Evolutionary conservation across 306 rosid genomes (phyloP).

Genomic region (Neltuma alba): DNA sequence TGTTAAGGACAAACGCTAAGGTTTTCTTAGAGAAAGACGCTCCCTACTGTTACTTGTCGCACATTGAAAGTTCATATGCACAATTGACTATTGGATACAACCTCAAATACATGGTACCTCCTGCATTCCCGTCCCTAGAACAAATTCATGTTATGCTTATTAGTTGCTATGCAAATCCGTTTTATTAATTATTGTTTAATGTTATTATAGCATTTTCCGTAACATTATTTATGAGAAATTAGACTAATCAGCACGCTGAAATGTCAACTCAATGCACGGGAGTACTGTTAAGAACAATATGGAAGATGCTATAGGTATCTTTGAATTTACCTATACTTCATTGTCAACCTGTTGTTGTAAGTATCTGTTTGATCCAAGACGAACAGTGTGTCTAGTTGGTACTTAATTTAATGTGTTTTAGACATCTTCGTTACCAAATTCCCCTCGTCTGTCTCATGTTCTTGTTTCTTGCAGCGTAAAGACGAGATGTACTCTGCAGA

Average conservation of each 20-base stretch:
- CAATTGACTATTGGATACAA: constrained; percentile 84
- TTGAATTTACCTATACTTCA: constrained; percentile 7
- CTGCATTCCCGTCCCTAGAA: constrained; percentile 20
- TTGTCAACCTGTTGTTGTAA: constrained; percentile 23
- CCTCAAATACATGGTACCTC: constrained; percentile 78
- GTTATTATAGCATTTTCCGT: constrained; percentile 12
- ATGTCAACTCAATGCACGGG: not conserved
- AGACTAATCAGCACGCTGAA: not conserved
- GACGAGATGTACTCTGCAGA: constrained; percentile 68
- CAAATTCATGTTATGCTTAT: constrained; percentile 9
- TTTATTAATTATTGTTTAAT: not conserved
- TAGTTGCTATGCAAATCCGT: constrained; percentile 24
- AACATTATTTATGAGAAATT: not conserved
- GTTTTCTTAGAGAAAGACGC: constrained; percentile 81
- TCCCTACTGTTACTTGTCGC: constrained; percentile 86
- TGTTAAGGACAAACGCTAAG: constrained; percentile 68
- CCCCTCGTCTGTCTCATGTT: constrained; percentile 1
- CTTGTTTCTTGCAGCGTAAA: constrained; percentile 55
- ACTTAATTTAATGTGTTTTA: constrained; percentile 5
- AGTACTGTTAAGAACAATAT: constrained; percentile 15
- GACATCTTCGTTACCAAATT: constrained; percentile 18
- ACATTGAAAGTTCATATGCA: constrained; percentile 62
- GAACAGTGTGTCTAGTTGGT: too few relatives aligned
- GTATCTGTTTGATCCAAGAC: not conserved
- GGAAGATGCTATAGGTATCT: constrained; percentile 12